Evolutionary conservation across 1,139 yeast species (phyloP), one percentile per base, ranked within the genome.

Genomic region (Geotrichum histeridarum): DNA sequence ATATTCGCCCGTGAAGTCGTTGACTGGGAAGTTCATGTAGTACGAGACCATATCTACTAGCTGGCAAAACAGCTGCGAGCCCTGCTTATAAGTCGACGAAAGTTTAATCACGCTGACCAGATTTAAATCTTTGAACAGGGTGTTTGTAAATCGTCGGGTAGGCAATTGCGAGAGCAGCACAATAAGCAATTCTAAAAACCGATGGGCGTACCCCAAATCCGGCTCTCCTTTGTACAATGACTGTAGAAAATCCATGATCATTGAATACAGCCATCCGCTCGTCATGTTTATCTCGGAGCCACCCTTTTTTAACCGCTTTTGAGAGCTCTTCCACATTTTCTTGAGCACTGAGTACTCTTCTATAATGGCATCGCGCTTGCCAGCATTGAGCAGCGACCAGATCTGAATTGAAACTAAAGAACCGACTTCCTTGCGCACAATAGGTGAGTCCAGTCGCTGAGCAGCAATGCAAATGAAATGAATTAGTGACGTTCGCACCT

Each of bases 111-210:
- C 53, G 1, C 65, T 56, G 7, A 65, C 35, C 14, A 70, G 61
- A 51, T 66, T 63, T 33, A 60, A 22, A 30, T 69, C 69, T 41
- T 68, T 66, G 41, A 77, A 36, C 6, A 77, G 44, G 0, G 73
- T 59, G 54, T 69, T 71, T 1, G 72, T 54, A 55, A 67, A 75
- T 46, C 72, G 60, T 55, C 82, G 66, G 0, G 80, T 72, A 0
- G 80, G 77, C 12, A 73, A 61, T 55, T 74, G 78, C 0, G 78
- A 71, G 7, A 77, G 53, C 0, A 74, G 57, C 11, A 62, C 54
- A n/a, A 67, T 59, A 17, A 76, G 50, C 18, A 76, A 57, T 22
- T 62, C 54, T 12, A 74, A 32, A 1, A 67, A 54, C 14, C 61
- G 48, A 38, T 48, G 39, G 17, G 42, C 42, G 33, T 49, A 56